Percentiles rank a stretch among this genome's conserved stretches.
These are phyloP conservation scores for Venturia effusa DNA, from an alignment of 2,329 filamentous ascomycete genomes.

Conservation along the genomic window DNA sequence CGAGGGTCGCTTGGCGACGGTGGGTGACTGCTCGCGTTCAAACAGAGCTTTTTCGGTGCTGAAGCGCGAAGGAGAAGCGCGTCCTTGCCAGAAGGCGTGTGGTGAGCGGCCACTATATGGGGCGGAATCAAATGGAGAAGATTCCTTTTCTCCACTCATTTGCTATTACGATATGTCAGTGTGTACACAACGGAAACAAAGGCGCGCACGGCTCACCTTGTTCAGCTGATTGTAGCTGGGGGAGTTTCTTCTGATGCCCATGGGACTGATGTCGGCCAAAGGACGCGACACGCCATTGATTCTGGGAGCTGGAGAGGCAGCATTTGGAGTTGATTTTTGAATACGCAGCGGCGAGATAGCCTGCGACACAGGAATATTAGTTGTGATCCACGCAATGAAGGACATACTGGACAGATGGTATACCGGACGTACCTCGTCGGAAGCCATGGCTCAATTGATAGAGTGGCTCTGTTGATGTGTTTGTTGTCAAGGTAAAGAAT, in stretches of 20 bases:
- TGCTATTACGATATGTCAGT: conserved; percentile 3
- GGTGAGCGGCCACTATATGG: conserved; percentile 62
- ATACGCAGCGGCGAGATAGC: conserved; percentile 10
- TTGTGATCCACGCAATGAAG: neutral
- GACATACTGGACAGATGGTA: neutral
- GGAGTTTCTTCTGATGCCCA: conserved; percentile 80
- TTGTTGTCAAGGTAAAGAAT: conserved; percentile 2
- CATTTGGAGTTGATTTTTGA: conserved; percentile 9
- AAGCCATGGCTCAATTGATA: conserved; percentile 9
- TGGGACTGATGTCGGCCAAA: conserved; percentile 79
- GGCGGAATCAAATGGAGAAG: conserved; percentile 77
- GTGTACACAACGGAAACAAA: conserved; percentile 10
- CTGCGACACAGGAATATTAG: neutral
- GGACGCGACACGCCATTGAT: conserved; percentile 40
- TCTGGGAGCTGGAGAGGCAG: conserved; percentile 9
- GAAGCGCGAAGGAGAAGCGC: conserved; percentile 54
- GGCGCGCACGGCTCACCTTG: conserved; percentile 45
- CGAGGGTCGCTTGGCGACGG: conserved; percentile 58
- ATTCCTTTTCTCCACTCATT: conserved; percentile 50
- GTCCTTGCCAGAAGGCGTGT: conserved; percentile 79
- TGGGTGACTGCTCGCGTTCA: conserved; percentile 51
- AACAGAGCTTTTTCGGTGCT: conserved; percentile 60
- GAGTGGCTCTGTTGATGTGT: neutral
- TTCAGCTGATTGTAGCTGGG: conserved; percentile 72
- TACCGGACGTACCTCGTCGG: conserved; percentile 4